Evolutionary conservation across 768 basidiomycete genomes (phyloP), one percentile per base, ranked within the genome.

Genomic region (Clitopilus passeckerianus): DNA sequence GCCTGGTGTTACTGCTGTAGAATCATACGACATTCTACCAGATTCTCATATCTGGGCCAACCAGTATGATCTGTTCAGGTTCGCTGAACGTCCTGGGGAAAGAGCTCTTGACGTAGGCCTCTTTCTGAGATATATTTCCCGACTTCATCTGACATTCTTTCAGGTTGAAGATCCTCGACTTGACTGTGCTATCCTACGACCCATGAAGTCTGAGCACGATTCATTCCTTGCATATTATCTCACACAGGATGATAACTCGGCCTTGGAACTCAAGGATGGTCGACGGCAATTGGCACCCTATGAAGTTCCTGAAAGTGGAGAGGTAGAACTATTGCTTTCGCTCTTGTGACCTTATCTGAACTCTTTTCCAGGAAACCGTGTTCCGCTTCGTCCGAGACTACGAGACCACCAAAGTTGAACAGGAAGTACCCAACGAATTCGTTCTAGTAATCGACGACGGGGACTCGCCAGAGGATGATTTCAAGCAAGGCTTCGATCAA

Each of bases 21-120:
- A 92, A 66, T 86, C 88, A 7, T 95, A 85, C 71, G 88, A 93
- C 62, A 75, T 95, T 57, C 79, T 93, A 12, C 94, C 94, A 0
- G 93, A 96, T 66, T 80, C 82, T 3, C 86, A 90, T 61, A 86
- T 94, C 35, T 96, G 93, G 92, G 85, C 91, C 43, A 95, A 93
- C 68, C 88, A 89, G 62, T 93, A 93, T 68, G 92, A 94, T 70
- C 70, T 95, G 57, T 93, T 94, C 78, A 77, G 87, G 59, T 94
- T 95, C 69, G 86, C 86, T 10, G 92, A 95, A 69, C 77, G 91
- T 18, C 92, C 92, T 15, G 92, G 92, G n/a, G 92, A 94, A 59
- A 77, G 86, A 50, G 65, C 81, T 14, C 65, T 81, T 6, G 91
- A 93, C 63, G 91, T 91, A 57, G 57, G 84, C 73, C 27, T 37